These are phyloP conservation scores for Amylocarpus encephaloides DNA, from an alignment of 2,329 filamentous ascomycete species.

Conservation along the genomic window DNA sequence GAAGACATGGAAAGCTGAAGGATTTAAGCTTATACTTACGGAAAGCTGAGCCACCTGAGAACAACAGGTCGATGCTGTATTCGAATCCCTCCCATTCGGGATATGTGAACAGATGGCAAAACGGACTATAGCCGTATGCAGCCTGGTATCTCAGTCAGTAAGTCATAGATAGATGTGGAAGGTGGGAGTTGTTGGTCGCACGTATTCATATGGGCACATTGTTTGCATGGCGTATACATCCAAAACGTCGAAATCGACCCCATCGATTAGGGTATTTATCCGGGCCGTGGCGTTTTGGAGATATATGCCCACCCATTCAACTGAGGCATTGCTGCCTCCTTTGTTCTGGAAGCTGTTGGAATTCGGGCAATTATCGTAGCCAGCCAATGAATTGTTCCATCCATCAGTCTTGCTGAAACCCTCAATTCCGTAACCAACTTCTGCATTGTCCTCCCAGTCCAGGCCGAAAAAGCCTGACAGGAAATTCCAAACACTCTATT, in stretches of 20 bases:
- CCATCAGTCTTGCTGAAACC: conserved; percentile 1
- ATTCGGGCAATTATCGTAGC: conserved; percentile 62
- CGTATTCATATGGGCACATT: conserved; percentile 71
- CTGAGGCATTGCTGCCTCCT: conserved; percentile 47
- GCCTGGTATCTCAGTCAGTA: conserved; percentile 36
- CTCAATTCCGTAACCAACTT: conserved; percentile 37
- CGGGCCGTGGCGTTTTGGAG: conserved; percentile 56
- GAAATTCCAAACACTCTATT: conserved; percentile 60
- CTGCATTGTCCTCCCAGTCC: conserved; percentile 63
- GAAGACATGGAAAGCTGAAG: background rate
- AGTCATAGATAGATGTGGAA: background rate
- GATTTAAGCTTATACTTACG: conserved; percentile 5
- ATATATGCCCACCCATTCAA: conserved; percentile 58
- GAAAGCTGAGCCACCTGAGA: conserved; percentile 44
- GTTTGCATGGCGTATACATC: conserved; percentile 64
- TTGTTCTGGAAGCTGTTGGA: conserved; percentile 39
- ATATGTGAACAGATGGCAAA: conserved; percentile 69
- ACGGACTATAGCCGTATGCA: conserved; percentile 67
- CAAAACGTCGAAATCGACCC: conserved; percentile 56
- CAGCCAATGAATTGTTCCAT: conserved; percentile 63
- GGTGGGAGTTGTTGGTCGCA: conserved; percentile 15
- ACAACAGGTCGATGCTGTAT: conserved; percentile 63
- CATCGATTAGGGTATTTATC: conserved; percentile 48
- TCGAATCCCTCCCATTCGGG: conserved; percentile 68
- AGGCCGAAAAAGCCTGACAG: conserved; percentile 73